Conservation (phyloP, 768 basidiomycete species). For the Mycena pura region DNA sequence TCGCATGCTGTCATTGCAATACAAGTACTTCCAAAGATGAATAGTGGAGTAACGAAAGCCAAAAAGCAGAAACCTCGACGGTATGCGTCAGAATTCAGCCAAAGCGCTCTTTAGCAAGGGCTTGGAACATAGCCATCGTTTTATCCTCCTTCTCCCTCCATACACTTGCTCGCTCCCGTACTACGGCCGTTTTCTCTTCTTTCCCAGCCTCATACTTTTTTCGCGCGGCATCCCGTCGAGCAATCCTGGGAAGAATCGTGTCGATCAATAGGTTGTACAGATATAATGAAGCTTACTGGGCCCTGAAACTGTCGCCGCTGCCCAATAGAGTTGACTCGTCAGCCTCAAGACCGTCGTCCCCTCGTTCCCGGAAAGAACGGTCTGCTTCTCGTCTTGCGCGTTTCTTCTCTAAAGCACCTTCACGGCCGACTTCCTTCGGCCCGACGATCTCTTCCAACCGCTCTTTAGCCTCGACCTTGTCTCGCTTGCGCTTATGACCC, state of each 20-base stretch:
- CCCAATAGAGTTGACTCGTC: conserved; percentile 84
- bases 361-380: conserved; percentile 73
- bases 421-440: conserved; percentile 81
- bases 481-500: conserved; percentile 68
- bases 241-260: conserved; percentile 56
- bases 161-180: conserved; percentile 67
- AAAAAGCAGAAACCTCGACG: neutral
- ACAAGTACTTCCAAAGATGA: no score
- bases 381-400: conserved; percentile 74
- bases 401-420: conserved; percentile 90
- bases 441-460: conserved; percentile 79
- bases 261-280: conserved; percentile 2
- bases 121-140: conserved; percentile 97
- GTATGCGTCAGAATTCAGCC: conserved; percentile 58
- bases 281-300: conserved; percentile 56
- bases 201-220: conserved; percentile 56
- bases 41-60: no score
- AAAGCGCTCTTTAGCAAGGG: conserved; percentile 87
- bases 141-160: conserved; percentile 84
- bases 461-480: conserved; percentile 69
- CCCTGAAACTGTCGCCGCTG: conserved; percentile 82
- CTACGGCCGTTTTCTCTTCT: conserved; percentile 58
- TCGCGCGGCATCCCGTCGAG: conserved; percentile 75
- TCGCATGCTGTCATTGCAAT: no score
- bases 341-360: conserved; percentile 78